A percentile compares a stretch with the other conserved stretches of the same genome.
Conservation (phyloP, 164 flowering plant genomes). For the Cinnamomum micranthum region DNA sequence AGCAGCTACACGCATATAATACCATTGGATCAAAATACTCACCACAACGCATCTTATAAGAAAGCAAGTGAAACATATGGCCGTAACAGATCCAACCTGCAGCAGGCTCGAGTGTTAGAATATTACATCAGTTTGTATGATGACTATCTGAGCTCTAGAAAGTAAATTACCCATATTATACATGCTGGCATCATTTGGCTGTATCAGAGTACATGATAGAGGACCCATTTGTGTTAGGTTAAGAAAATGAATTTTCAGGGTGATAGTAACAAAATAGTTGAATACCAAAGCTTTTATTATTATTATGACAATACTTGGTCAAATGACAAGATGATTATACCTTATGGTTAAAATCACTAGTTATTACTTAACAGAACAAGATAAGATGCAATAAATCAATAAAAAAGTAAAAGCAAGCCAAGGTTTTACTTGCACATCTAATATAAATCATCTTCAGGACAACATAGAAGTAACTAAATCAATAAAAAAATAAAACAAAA, state of each 20-base stretch:
- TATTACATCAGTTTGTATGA: neutral
- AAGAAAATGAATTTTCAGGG: neutral
- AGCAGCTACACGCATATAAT: neutral
- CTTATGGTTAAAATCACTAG: neutral
- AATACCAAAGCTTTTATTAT: too few relatives aligned
- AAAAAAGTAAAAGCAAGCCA: neutral
- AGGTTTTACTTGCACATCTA: neutral
- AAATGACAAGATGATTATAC: neutral
- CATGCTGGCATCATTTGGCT: neutral
- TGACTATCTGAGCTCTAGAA: neutral
- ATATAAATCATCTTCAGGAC: neutral
- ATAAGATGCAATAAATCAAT: too few relatives aligned
- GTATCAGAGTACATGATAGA: neutral
- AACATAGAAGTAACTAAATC: neutral
- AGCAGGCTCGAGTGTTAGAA: constrained; percentile 6
- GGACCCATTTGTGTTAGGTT: neutral
- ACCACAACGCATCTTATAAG: constrained; percentile 87
- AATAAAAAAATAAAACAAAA: too few relatives aligned
- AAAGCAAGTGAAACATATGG: constrained; percentile 88
- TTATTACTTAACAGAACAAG: neutral
- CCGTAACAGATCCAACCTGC: constrained; percentile 97
- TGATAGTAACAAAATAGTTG: neutral
- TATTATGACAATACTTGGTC: neutral
- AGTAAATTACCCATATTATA: neutral
- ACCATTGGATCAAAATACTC: constrained; percentile 20